Base-by-base conservation (phyloP, 2,329 filamentous ascomycete species). In the Emydomyces testavorans region DNA sequence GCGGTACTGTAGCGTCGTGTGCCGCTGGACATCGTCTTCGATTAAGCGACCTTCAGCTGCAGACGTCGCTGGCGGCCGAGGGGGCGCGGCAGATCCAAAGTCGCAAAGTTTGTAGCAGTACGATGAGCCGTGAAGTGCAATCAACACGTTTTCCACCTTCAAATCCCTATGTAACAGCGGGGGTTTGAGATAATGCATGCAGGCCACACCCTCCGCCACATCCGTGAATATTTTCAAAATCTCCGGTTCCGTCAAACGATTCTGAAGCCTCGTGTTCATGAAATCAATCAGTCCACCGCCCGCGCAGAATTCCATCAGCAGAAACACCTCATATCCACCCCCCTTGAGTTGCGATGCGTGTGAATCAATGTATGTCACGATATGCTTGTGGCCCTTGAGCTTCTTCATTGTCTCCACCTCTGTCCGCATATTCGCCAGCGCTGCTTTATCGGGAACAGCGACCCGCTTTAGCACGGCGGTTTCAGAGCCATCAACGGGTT, bases 351-450 rank as follows among this genome's bases (percentile, higher is more conserved):
- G 89, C 13, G 88, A 95, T 31, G 92, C 92, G 68, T 98, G 92
- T 56, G 90, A 96, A 71, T 98, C 92, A 65, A 96, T 89, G 69
- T 98, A 98, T 50, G 84, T 95, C 59, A 98, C 92, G 62, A 98
- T 96, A 59, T 92, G 83, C 53, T 82, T 80, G 75, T 96, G 92
- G 49, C 92, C 92, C 73, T 94, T 94, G 59, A 98, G 76, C 68
- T 92, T 89, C 80, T 98, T 98, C 92, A 98, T 98, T 11, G 92
- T 98, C 71, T 98, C 92, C 58, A 98, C 92, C 74, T 98, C 92
- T 56, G 82, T 96, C 66, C 92, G 82, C 92, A 98, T 96, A 66
- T 85, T 89, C 53, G 86, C 85, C 69, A 98, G 74, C 50, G 90
- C 80, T 55, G 94, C 85, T 74, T 94, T 95, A 69, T 98, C 92